These are phyloP conservation scores for Coemansia nantahalensis DNA, from an alignment of 192 early-diverging fungal genomes.

Conservation along the genomic window DNA sequence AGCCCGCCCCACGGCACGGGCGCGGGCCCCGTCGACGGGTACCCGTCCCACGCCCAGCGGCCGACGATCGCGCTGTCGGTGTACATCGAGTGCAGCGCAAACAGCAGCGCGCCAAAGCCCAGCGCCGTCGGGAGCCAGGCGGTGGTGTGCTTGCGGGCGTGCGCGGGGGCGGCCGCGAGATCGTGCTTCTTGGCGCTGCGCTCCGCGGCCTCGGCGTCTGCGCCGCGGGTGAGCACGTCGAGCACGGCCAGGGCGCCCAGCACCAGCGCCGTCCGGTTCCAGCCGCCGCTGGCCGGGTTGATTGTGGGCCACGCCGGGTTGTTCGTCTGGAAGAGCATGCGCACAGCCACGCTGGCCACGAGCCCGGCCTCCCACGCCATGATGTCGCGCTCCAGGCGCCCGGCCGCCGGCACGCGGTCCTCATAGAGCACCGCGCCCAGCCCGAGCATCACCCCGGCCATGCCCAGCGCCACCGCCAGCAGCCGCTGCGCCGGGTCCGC, in stretches of 20 bases:
- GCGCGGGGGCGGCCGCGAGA: background rate
- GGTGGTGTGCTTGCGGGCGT: slow-evolving; percentile 12
- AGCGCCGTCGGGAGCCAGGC: slow-evolving; percentile 56
- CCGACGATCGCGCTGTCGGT: slow-evolving; percentile 71
- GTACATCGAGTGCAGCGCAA: slow-evolving; percentile 73
- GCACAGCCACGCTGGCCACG: slow-evolving; percentile 64
- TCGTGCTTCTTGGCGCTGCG: slow-evolving; percentile 41
- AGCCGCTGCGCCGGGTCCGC: slow-evolving; percentile 59
- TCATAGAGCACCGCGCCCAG: slow-evolving; percentile 62
- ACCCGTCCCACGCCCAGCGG: slow-evolving; percentile 73
- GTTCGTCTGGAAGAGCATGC: slow-evolving; percentile 73
- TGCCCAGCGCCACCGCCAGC: slow-evolving; percentile 57
- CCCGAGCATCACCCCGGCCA: slow-evolving; percentile 56
- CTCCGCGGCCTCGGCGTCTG: slow-evolving; percentile 14
- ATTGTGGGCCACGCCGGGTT: slow-evolving; percentile 86
- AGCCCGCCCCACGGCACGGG: slow-evolving; percentile 71
- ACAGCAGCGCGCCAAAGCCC: slow-evolving; percentile 65
- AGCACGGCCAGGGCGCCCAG: slow-evolving; percentile 61
- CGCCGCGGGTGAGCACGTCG: slow-evolving; percentile 56
- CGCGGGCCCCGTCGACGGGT: slow-evolving; percentile 69
- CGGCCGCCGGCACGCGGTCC: slow-evolving; percentile 48
- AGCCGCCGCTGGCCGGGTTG: slow-evolving; percentile 68
- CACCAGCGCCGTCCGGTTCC: slow-evolving; percentile 62
- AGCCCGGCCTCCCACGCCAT: slow-evolving; percentile 68
- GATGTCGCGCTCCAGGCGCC: slow-evolving; percentile 61